A percentile compares a stretch with the other conserved stretches of the same genome.
These are phyloP conservation scores for Colletotrichum sp. DNA, from an alignment of 2,329 filamentous ascomycete species.

Conservation along the genomic window DNA sequence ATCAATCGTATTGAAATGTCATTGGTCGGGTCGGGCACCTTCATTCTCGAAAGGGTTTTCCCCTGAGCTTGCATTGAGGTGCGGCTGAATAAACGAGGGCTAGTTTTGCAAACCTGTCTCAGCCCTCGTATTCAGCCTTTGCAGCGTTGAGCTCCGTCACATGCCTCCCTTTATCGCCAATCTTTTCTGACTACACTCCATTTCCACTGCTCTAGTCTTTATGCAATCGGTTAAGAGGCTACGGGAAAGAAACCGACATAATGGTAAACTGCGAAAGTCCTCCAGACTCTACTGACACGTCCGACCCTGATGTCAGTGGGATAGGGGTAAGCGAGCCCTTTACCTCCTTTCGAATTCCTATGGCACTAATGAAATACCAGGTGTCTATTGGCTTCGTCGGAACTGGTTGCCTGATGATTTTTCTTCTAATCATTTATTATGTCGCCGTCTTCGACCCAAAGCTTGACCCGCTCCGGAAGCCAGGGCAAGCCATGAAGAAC, in stretches of 20 bases:
- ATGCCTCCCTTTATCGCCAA: too few species aligned
- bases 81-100: too few species aligned
- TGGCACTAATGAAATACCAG: fast-evolving
- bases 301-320: background rate
- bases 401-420: background rate
- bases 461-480: background rate
- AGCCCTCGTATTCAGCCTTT: too few species aligned
- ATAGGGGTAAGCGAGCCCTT: background rate
- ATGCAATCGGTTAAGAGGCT: too few species aligned
- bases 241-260: fast-evolving
- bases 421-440: background rate
- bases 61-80: too few species aligned
- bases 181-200: too few species aligned
- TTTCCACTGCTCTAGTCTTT: too few species aligned
- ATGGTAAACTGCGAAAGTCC: fast-evolving
- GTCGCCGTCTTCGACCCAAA: background rate
- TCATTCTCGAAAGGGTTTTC: too few species aligned
- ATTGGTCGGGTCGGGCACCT: too few species aligned
- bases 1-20: too few species aligned
- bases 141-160: too few species aligned
- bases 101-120: too few species aligned
- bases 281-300: background rate
- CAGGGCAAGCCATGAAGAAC: background rate
- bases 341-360: fast-evolving
- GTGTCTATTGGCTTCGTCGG: background rate